Conservation (phyloP, 2,329 filamentous ascomycete genomes). For the Zelopaecilomyces penicillatus region DNA sequence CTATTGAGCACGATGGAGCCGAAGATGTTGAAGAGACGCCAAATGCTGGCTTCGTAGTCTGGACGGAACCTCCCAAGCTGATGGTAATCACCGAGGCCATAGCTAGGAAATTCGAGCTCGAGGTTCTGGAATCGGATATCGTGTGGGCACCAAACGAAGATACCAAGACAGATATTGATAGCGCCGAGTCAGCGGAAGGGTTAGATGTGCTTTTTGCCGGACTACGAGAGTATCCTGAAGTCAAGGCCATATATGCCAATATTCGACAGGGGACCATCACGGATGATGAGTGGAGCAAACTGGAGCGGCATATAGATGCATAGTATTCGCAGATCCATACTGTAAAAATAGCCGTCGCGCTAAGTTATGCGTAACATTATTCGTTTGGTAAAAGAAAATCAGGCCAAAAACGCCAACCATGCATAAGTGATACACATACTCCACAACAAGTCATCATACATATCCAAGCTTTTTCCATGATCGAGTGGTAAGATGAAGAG, state of each 20-base stretch:
- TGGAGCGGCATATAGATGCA: slow-evolving; percentile 47
- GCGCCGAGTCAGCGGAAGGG: slow-evolving; percentile 43
- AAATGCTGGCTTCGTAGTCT: slow-evolving; percentile 61
- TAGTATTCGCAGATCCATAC: slow-evolving; percentile 11
- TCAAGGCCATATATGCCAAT: slow-evolving; percentile 77
- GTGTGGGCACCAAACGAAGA: slow-evolving; percentile 80
- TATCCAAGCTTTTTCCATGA: too few relatives aligned
- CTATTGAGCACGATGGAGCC: slow-evolving; percentile 70
- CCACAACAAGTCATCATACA: background rate
- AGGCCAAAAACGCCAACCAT: slow-evolving; percentile 8
- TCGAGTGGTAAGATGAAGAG: too few relatives aligned
- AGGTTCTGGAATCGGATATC: slow-evolving; percentile 68
- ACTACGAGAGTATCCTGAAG: slow-evolving; percentile 59
- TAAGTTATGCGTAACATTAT: slow-evolving; percentile 2
- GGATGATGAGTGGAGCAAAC: slow-evolving; percentile 45
- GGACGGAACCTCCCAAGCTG: slow-evolving; percentile 27
- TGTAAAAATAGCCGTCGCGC: slow-evolving; percentile 8
- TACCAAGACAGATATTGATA: slow-evolving; percentile 57
- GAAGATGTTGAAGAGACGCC: slow-evolving; percentile 62
- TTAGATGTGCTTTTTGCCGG: slow-evolving; percentile 52
- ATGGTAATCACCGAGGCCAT: slow-evolving; percentile 37
- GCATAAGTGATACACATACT: slow-evolving; percentile 3
- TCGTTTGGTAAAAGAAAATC: too few relatives aligned
- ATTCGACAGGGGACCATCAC: slow-evolving; percentile 39
- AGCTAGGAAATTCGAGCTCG: slow-evolving; percentile 53